These are phyloP conservation scores for Trypanosoma cruzi DNA, from an alignment of 208 protist species.

Conservation along the genomic window DNA sequence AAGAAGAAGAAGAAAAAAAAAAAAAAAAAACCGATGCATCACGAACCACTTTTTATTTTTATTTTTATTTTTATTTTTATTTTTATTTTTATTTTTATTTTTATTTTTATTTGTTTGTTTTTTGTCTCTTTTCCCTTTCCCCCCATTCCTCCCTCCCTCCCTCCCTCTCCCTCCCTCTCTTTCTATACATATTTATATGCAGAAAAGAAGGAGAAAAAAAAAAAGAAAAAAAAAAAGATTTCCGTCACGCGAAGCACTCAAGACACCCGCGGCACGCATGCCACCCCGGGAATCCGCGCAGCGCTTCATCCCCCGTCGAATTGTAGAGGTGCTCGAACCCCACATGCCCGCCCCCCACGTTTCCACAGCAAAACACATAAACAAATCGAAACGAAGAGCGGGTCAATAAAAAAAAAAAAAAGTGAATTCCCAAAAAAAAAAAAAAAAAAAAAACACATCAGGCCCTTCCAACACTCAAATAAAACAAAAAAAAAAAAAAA, in stretches of 20 bases:
- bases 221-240: not conserved
- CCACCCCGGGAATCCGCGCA: no score
- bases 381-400: not conserved
- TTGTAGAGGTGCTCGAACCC: no score
- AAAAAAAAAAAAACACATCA: not conserved
- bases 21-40: not conserved
- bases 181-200: no score
- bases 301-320: no score
- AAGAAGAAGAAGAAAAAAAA: slow-evolving; percentile 9
- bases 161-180: no score
- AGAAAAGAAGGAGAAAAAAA: not conserved
- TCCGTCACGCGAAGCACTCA: not conserved
- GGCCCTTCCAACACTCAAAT: not conserved
- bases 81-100: no score
- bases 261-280: no score
- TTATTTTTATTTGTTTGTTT: no score
- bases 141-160: no score
- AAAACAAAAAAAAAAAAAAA: slow-evolving; percentile 15
- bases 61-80: no score
- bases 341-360: not conserved
- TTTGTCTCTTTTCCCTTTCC: not conserved
- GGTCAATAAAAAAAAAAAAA: not conserved
- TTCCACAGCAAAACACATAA: not conserved
- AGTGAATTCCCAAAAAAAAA: not conserved
- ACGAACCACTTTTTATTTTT: no score